Evolutionary conservation across 2,329 filamentous ascomycete species (phyloP).

Genomic region (Hypoxylon sp.): DNA sequence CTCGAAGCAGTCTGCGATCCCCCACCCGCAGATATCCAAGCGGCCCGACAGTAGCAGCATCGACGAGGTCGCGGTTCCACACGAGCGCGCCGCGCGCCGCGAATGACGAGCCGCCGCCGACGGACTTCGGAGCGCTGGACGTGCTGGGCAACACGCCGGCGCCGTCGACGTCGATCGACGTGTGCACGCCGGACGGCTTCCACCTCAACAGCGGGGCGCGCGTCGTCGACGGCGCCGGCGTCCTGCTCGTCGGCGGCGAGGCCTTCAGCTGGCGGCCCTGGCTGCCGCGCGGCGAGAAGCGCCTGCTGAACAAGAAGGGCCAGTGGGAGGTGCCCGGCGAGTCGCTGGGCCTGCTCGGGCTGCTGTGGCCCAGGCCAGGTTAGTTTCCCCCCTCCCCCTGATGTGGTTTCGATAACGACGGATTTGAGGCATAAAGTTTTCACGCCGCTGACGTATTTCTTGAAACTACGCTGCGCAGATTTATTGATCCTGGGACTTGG

Average conservation of each 20-base stretch:
- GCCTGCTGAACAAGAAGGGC: slow-evolving; percentile 76
- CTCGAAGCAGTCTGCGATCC: slow-evolving; percentile 14
- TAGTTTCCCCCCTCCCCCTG: too few species aligned
- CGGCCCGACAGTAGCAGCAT: slow-evolving; percentile 6
- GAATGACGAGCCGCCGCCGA: slow-evolving; percentile 48
- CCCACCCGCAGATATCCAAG: background rate
- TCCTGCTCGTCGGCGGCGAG: slow-evolving; percentile 84
- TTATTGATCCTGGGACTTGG: slow-evolving; percentile 90
- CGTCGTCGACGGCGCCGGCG: slow-evolving; percentile 72
- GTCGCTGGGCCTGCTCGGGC: slow-evolving; percentile 76
- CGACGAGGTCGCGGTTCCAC: slow-evolving; percentile 35
- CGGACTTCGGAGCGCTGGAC: slow-evolving; percentile 78
- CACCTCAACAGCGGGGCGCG: slow-evolving; percentile 81
- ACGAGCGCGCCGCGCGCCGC: slow-evolving; percentile 26
- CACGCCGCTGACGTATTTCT: too few species aligned
- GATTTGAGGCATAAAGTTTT: too few species aligned
- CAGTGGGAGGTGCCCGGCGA: slow-evolving; percentile 79
- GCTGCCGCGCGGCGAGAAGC: slow-evolving; percentile 55
- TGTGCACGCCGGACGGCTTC: slow-evolving; percentile 84
- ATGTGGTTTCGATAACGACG: too few species aligned
- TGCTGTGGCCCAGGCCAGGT: slow-evolving; percentile 92
- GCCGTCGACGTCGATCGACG: slow-evolving; percentile 84
- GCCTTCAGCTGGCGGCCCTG: slow-evolving; percentile 91
- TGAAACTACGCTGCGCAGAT: slow-evolving; percentile 60
- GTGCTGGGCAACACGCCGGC: slow-evolving; percentile 77